Evolutionary conservation across 164 flowering plant genomes (phyloP), one percentile per base, ranked within the genome.

Genomic region (Chimonanthus salicifolius): DNA sequence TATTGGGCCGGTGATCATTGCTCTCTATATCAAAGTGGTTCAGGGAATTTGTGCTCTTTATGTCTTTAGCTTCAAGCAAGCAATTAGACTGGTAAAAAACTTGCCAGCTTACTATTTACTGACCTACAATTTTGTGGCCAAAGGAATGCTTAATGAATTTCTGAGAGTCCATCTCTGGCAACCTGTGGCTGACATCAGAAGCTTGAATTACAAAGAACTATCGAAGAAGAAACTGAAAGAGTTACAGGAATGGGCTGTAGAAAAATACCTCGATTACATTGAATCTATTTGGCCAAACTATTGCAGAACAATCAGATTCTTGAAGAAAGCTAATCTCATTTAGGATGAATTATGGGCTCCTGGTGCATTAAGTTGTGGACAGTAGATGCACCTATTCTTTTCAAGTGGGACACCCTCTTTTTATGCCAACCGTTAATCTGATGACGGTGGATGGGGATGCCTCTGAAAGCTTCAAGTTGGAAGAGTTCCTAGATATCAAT

Each of bases 231-330:
- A 76, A 72, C 5, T 78, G 77, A 83, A 87, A 80, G 87, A 73
- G 49, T 58, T 88, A 43, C 70, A 78, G 73, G 87, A 69, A 49
- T 86, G 89, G 92, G 50, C 78, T n/a, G 46, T 66, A 74, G 97
- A 90, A 79, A 85, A 62, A 74, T 88, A 85, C 82, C 77, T 87
- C 68, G 94, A 89, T 78, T 88, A 66, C 77, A 74, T 88, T 20
- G 94, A 90, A 78, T 83, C 87, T 7, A 87, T 90, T 70, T 92
- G 98, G 99, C 98, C 98, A 3, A 79, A 71, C 47, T 92, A 91
- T 77, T 91, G 96, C 82, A 80, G 94, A 80, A 83, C 88, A 54
- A 80, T 92, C 78, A 87, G 96, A 77, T 89, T 90, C 74, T 74
- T 94, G 49, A 91, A 91, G 84, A 89, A 81, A 78, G 93, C 97